phyloP scores from a whole-genome alignment of 257 asterid genomes.

The Forsythia suspensa region DNA sequence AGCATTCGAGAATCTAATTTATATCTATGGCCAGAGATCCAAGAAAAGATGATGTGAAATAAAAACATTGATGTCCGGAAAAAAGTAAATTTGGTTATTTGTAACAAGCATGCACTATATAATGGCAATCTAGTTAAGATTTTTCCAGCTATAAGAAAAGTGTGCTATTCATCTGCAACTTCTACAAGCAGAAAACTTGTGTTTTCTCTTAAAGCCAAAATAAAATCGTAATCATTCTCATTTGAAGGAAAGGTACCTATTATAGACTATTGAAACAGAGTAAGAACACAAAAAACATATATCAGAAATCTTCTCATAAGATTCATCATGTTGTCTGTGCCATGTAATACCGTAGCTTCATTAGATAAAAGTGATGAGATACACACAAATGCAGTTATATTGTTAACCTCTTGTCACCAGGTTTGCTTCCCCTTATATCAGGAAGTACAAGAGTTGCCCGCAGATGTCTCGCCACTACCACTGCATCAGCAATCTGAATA shows the following conservation, averaged over 20 bases:
- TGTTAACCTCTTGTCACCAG: slow-evolving; percentile 66
- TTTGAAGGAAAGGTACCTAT: not conserved
- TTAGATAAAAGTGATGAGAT: not conserved
- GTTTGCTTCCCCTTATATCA: slow-evolving; percentile 82
- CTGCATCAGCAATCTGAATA: slow-evolving; percentile 89
- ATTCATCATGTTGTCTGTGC: not conserved
- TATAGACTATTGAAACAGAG: not conserved
- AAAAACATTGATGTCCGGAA: not conserved
- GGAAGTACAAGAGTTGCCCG: slow-evolving; percentile 92
- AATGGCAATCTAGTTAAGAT: too few species aligned
- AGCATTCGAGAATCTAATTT: too few species aligned
- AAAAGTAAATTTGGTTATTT: not conserved
- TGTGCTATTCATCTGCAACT: not conserved
- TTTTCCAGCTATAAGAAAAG: too few species aligned
- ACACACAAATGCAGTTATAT: not conserved
- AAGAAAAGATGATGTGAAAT: too few species aligned
- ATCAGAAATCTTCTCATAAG: not conserved
- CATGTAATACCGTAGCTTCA: not conserved
- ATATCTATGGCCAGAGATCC: too few species aligned
- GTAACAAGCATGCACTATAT: too few species aligned
- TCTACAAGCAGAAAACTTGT: not conserved
- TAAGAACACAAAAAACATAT: not conserved
- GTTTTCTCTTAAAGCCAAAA: not conserved
- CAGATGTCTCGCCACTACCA: slow-evolving; percentile 84
- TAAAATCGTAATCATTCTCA: not conserved